phyloP scores from a whole-genome alignment of 2,329 filamentous ascomycete genomes.

The Cryphonectria carpinicola region DNA sequence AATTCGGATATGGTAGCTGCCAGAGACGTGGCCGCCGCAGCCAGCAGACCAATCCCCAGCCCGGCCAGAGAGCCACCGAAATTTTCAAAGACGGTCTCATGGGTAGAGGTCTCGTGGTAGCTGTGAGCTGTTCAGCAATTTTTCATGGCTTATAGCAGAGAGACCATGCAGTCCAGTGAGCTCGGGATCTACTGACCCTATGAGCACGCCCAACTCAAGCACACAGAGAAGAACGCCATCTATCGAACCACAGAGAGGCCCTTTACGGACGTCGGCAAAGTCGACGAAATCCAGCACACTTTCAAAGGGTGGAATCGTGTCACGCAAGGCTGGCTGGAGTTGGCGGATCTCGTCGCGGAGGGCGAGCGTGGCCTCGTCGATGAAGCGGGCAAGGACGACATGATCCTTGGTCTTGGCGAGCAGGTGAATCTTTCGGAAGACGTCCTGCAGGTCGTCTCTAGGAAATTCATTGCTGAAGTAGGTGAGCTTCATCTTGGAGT shows the following conservation, averaged over 20 bases:
- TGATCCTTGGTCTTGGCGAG: conserved; percentile 45
- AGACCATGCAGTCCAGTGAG: neutral
- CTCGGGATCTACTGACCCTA: conserved; percentile 40
- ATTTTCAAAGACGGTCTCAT: conserved; percentile 33
- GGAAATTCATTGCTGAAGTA: conserved; percentile 55
- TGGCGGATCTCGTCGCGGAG: conserved; percentile 44
- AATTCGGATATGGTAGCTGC: conserved; percentile 45
- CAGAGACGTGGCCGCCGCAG: conserved; percentile 46
- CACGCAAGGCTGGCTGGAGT: conserved; percentile 36
- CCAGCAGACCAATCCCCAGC: conserved; percentile 49
- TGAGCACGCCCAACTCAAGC: conserved; percentile 46
- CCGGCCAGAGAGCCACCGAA: conserved; percentile 41
- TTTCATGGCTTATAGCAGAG: neutral
- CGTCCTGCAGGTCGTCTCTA: conserved; percentile 44
- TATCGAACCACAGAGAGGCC: conserved; percentile 47
- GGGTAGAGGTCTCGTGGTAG: conserved; percentile 35
- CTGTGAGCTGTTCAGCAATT: conserved; percentile 28
- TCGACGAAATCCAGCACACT: conserved; percentile 42
- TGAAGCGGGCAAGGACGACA: conserved; percentile 44
- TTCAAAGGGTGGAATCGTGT: conserved; percentile 43
- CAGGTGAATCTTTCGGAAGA: conserved; percentile 44
- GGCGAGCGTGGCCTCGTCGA: conserved; percentile 44
- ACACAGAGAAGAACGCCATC: conserved; percentile 48
- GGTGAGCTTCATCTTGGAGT: conserved; percentile 39
- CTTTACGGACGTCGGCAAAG: conserved; percentile 42